Base-by-base conservation (phyloP, 768 basidiomycete species). In the Asterophora parasitica region DNA sequence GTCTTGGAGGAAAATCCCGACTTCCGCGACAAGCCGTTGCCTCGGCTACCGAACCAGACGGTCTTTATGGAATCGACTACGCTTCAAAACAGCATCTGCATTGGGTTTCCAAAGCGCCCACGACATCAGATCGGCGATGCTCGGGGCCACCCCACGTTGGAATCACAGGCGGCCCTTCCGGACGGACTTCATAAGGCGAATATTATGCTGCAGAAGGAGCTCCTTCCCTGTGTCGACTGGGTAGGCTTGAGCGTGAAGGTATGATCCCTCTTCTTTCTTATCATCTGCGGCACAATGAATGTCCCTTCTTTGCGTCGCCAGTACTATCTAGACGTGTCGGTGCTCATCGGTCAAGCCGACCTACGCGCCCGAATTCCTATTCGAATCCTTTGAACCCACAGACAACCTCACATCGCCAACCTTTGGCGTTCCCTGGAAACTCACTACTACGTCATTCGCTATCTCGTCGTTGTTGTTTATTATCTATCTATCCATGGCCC, bases 241-340 rank as follows among this genome's bases (percentile, higher is more conserved):
- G 67, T 70, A 38, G 84, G 85, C 7, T 55, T 88, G 13, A 78
- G 71, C 44, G 79, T 88, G 41, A 82, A 85, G 74, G 86, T 86
- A 57, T 73, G 65, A 15, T 16, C 37, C 13, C 13, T 51, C 27
- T 23, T 23, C 23, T 6, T 23, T 23, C 40, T 26, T 17, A 31
- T 19, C 16, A 37, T 51, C 23, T 50, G 32, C 30, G 17, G 26
- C 9, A 31, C 30, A 2, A 33, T 44, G 42, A 50, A 42, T n/a
- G n/a, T n/a, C n/a, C 41, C 41, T 50, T 26, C 13, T 44, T 44
- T 31, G 36, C 20, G 32, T 53, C 9, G 23, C n/a, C 57, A 88
- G 86, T 87, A 87, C 65, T 87, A 85, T 60, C 66, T 88, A 46
- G 83, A 87, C 48, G 72, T 85, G 27, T 82, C 82, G 42, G 84